Percentiles rank a stretch among this genome's conserved stretches.
Conservation (phyloP, 2,329 filamentous ascomycete genomes). For the Aspergillus awamori region DNA sequence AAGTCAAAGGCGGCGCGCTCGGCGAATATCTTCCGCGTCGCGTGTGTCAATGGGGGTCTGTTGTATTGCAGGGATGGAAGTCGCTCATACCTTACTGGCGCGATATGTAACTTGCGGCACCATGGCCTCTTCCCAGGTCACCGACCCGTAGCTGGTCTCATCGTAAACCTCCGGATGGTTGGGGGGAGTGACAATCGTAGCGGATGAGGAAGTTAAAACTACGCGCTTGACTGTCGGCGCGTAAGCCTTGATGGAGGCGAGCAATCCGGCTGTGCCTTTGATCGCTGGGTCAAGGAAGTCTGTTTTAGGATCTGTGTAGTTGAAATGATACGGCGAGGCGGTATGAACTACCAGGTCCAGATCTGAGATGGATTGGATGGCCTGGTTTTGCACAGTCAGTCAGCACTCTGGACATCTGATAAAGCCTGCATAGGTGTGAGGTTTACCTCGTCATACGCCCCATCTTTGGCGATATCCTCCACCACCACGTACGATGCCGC, state of each 20-base stretch:
- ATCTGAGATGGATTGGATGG: background rate
- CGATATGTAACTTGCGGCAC: background rate
- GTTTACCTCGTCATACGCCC: background rate
- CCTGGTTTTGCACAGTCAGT: background rate
- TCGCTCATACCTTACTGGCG: slow-evolving; percentile 6
- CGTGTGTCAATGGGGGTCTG: background rate
- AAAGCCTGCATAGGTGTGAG: too few relatives aligned
- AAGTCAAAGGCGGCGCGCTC: slow-evolving; percentile 13
- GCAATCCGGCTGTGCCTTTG: background rate
- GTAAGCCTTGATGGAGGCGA: background rate
- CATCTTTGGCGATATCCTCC: background rate
- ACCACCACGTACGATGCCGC: background rate
- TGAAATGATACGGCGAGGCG: background rate
- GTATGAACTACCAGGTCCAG: background rate
- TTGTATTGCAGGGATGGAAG: too few relatives aligned
- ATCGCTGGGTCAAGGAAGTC: slow-evolving; percentile 10
- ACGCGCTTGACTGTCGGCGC: background rate
- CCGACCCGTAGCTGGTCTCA: slow-evolving; percentile 2
- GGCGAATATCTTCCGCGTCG: background rate
- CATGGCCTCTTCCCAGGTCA: background rate
- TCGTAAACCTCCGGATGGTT: slow-evolving; percentile 1
- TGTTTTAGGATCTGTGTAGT: background rate
- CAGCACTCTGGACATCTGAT: too few relatives aligned
- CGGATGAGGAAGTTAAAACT: slow-evolving; percentile 11
- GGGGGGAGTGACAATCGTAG: background rate